Base-by-base conservation (phyloP, 768 basidiomycete genomes). In the Rhodosporidiobolus odoratus region DNA sequence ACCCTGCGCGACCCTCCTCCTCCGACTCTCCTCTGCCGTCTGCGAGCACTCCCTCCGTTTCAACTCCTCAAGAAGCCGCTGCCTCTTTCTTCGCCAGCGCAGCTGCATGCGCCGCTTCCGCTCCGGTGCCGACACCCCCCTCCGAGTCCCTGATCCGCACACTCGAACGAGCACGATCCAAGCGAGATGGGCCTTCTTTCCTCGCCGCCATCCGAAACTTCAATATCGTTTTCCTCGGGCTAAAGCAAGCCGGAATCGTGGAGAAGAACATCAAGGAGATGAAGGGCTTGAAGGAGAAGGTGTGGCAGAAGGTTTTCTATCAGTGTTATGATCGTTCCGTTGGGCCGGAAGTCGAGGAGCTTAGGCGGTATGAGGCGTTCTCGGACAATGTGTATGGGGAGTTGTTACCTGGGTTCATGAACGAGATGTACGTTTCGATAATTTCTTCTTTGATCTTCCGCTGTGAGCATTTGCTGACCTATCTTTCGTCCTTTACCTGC, bases 321-420 rank as follows among this genome's bases (percentile, higher is more conserved):
- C 92, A 97, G 82, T 90, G 88, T 45, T 98, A 99, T 77, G 92
- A 97, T 77, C 86, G 96, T 35, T 86, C 87, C 25, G 93, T 97
- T 2, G 94, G 94, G 9, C 96, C 96, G 0, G 86, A 90, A 75
- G 86, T 93, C n/a, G 85, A 86, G 62, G 85, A 84, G 66, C 83
- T 98, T 63, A 87, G 85, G 76, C 85, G 87, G 74, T 94, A 97
- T 79, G 86, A 76, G 86, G 90, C 38, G 87, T 94, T 82, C 87
- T 89, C 63, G 37, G 77, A 88, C 76, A 88, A 88, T 62, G 90
- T 89, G 35, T 97, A 92, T 76, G 95, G 90, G 69, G 94, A 96
- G 78, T 85, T 93, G 59, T 88, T 89, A 86, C 91, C 89, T 4
- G 84, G 84, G 69, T 84, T 75, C 75, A 78, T 78, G 75, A 79